Conservation (phyloP, 1,284 basidiomycete genomes). For the Thelephora terrestris region DNA sequence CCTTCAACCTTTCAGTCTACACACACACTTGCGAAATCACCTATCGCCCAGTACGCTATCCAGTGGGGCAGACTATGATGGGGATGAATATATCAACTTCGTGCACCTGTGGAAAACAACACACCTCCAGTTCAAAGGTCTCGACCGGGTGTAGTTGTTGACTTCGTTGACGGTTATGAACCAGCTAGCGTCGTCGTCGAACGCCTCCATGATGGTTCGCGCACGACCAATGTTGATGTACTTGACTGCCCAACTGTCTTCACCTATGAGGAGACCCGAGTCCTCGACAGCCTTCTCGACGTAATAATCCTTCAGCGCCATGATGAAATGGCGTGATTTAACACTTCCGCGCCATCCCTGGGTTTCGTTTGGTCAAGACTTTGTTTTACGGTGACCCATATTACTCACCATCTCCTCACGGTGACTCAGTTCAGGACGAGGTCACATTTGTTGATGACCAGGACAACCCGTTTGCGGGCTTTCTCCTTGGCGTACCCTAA, state of each 20-base stretch:
- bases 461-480: too few relatives aligned
- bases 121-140: conserved; percentile 19
- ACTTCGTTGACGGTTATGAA: conserved; percentile 37
- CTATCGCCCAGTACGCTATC: conserved; percentile 13
- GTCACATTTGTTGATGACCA: too few relatives aligned
- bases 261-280: neutral
- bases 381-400: neutral
- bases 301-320: conserved; percentile 26
- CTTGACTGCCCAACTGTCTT: conserved; percentile 31
- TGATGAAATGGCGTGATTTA: conserved; percentile 25
- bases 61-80: conserved; percentile 12
- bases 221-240: conserved; percentile 33
- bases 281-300: conserved; percentile 13
- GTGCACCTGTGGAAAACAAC: neutral
- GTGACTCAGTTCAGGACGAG: too few relatives aligned
- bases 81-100: conserved; percentile 1
- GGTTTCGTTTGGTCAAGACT: neutral
- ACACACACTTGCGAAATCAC: conserved; percentile 5
- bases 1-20: conserved; percentile 11
- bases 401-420: conserved; percentile 22
- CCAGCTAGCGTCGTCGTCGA: conserved; percentile 40
- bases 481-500: too few relatives aligned
- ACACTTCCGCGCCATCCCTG: conserved; percentile 27
- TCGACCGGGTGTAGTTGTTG: conserved; percentile 28
- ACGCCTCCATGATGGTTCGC: conserved; percentile 37